Percentiles rank a stretch among this genome's conserved stretches.
These are phyloP conservation scores for Saururus chinensis DNA, from an alignment of 164 flowering plant species.

Conservation along the genomic window DNA sequence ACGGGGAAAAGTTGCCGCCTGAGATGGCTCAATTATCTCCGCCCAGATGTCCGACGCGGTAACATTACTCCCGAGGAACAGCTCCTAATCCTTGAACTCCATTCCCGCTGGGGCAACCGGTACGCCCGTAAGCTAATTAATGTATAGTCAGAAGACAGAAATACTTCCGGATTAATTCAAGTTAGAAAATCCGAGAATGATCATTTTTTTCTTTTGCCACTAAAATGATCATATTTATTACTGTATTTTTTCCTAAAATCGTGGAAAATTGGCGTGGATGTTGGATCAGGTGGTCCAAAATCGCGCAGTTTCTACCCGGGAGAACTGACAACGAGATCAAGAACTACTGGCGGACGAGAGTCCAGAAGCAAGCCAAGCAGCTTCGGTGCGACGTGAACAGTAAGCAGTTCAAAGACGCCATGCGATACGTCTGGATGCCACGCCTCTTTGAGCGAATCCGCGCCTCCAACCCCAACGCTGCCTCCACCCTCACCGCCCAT, in stretches of 20 bases:
- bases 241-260: no score
- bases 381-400: constrained; percentile 9
- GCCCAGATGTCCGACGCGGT: constrained; percentile 74
- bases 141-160: neutral
- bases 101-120: constrained; percentile 64
- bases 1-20: constrained; percentile 70
- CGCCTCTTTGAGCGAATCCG: constrained; percentile 5
- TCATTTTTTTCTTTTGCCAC: no score
- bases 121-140: constrained; percentile 3
- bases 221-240: no score
- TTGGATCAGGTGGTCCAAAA: constrained; percentile 7
- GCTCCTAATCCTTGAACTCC: constrained; percentile 68
- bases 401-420: constrained; percentile 9
- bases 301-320: constrained; percentile 7
- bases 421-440: constrained; percentile 10
- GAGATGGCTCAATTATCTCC: constrained; percentile 78
- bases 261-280: neutral
- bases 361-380: constrained; percentile 13
- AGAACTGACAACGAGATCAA: constrained; percentile 11
- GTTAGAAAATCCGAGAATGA: neutral
- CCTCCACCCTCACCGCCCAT: neutral
- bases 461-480: neutral
- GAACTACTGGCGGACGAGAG: constrained; percentile 13
- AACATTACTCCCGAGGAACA: constrained; percentile 71
- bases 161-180: neutral